Evolutionary conservation across 495 filamentous ascomycete genomes (phyloP).

Genomic region (Penicillium roqueforti): DNA sequence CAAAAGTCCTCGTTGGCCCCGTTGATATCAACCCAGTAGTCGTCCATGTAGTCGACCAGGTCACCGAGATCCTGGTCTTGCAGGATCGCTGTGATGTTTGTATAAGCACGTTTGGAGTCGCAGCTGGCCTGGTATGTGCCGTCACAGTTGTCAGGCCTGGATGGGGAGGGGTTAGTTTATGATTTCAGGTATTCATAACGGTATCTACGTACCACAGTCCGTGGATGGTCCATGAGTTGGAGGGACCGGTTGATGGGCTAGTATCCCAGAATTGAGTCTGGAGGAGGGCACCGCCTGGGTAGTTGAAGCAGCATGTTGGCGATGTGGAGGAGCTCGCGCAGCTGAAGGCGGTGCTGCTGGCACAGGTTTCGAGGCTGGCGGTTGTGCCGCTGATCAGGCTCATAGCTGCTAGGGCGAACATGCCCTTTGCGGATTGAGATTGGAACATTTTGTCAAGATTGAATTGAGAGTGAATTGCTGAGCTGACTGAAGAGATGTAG

Average conservation of each 20-base stretch:
- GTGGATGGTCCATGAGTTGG: conserved; percentile 78
- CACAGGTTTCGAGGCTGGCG: conserved; percentile 27
- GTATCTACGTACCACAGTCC: conserved; percentile 57
- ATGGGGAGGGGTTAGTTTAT: not conserved
- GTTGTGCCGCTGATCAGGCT: conserved; percentile 18
- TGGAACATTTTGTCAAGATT: conserved; percentile 1
- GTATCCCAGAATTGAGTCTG: conserved; percentile 83
- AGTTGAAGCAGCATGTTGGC: conserved; percentile 73
- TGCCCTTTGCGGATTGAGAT: conserved; percentile 19
- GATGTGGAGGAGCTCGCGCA: conserved; percentile 36
- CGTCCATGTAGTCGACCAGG: conserved; percentile 64
- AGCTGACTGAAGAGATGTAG: not conserved
- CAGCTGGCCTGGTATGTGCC: conserved; percentile 68
- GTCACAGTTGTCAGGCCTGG: conserved; percentile 75
- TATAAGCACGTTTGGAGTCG: conserved; percentile 58
- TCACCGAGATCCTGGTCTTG: conserved; percentile 50
- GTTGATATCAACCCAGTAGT: conserved; percentile 61
- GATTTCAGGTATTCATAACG: not conserved
- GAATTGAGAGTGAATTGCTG: not conserved
- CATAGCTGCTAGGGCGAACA: conserved; percentile 29
- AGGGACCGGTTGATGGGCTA: conserved; percentile 56
- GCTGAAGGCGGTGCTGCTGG: conserved; percentile 30
- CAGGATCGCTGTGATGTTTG: conserved; percentile 63
- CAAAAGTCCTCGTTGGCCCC: conserved; percentile 66
- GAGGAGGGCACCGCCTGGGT: conserved; percentile 67